Percentiles rank a stretch among this genome's conserved stretches.
Conservation (phyloP, 2,329 filamentous ascomycete species). For the Metarhizium guizhouense region DNA sequence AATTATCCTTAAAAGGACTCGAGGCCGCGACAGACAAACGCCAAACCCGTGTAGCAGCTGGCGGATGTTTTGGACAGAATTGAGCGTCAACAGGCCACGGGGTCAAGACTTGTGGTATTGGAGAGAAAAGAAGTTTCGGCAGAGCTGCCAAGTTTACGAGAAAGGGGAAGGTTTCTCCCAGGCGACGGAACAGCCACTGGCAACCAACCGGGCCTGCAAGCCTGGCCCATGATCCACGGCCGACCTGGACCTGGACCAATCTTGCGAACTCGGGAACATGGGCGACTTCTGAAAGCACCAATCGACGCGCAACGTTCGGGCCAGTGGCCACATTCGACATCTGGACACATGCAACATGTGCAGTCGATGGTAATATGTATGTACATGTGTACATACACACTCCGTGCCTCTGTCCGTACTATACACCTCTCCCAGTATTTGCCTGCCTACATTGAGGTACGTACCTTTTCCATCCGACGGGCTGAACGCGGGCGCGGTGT, state of each 20-base stretch:
- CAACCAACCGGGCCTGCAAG: background rate
- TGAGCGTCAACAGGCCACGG: background rate
- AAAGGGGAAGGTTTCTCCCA: background rate
- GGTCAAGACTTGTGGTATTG: background rate
- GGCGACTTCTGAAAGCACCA: background rate
- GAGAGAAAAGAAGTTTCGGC: background rate
- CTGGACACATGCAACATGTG: too few relatives aligned
- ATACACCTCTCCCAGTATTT: too few relatives aligned
- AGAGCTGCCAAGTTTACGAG: background rate
- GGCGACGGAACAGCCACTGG: background rate
- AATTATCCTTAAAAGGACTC: background rate
- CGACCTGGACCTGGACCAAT: background rate
- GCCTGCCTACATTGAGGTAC: too few relatives aligned
- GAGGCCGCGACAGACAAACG: background rate
- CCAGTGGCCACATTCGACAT: too few relatives aligned
- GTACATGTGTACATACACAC: too few relatives aligned
- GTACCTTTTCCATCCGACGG: too few relatives aligned
- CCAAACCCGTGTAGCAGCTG: background rate
- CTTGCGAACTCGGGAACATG: background rate
- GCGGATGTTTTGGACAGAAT: background rate
- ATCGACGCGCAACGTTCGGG: background rate
- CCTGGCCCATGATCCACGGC: background rate
- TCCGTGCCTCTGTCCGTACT: too few relatives aligned
- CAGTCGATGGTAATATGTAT: too few relatives aligned
- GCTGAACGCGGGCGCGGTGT: background rate